A percentile compares a stretch with the other conserved stretches of the same genome.
Conservation (phyloP, 2,329 filamentous ascomycete species). For the Sordariomycetes sp. region DNA sequence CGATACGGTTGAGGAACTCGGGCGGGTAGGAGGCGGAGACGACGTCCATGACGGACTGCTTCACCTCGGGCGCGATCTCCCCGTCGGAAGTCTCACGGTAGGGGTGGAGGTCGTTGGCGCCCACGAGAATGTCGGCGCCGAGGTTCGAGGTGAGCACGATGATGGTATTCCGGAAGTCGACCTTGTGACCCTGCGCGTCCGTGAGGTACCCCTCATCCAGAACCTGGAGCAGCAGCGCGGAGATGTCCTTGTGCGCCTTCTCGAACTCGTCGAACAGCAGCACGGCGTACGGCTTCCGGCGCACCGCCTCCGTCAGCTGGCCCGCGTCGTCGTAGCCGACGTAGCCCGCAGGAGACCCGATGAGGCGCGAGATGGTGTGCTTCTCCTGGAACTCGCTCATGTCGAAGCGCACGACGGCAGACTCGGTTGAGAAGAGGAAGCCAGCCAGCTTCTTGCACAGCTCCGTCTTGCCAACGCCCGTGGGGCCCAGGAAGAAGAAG, state of each 20-base stretch:
- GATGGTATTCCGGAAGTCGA: conserved; percentile 93
- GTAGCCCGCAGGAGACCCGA: conserved; percentile 87
- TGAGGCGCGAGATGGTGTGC: conserved; percentile 85
- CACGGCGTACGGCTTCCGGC: conserved; percentile 89
- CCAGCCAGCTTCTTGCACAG: conserved; percentile 90
- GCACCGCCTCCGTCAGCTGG: conserved; percentile 87
- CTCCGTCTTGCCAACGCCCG: conserved; percentile 94
- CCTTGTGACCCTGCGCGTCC: conserved; percentile 88
- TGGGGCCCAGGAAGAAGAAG: conserved; percentile 96
- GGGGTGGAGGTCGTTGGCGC: conserved; percentile 50
- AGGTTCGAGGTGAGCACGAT: conserved; percentile 95
- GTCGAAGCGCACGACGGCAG: conserved; percentile 85
- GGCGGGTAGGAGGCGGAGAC: conserved; percentile 66
- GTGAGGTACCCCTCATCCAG: conserved; percentile 94
- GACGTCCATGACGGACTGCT: conserved; percentile 76
- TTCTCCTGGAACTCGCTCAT: conserved; percentile 98
- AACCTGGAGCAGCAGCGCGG: conserved; percentile 80
- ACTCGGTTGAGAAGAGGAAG: conserved; percentile 87
- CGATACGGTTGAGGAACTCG: conserved; percentile 92
- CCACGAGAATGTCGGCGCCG: conserved; percentile 81
- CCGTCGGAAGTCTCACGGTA: conserved; percentile 50
- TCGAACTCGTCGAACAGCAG: conserved; percentile 96
- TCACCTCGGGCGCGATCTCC: conserved; percentile 60
- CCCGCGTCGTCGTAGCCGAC: conserved; percentile 95
- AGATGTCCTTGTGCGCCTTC: conserved; percentile 93